Evolutionary conservation across 257 asterid species (phyloP), one percentile per base, ranked within the genome.

Genomic region (Paraleonurus japonicus): DNA sequence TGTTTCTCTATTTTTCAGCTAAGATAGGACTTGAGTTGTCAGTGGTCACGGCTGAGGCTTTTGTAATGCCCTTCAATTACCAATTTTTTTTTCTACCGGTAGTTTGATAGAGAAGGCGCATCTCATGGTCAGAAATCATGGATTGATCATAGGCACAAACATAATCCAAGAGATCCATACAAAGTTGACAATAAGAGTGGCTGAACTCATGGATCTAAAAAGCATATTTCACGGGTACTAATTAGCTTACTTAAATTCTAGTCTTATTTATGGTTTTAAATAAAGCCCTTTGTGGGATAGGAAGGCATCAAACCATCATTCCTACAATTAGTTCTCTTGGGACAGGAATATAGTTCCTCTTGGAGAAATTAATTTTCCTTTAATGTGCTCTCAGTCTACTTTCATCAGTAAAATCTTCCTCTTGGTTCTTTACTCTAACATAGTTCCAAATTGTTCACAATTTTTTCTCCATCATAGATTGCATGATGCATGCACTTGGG

Each of bases 131-230:
- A 35, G 43, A 35, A 35, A 8, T 35, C 8, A 9, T 35, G 43
- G 13, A 35, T 35, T 8, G 43, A 7, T 35, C 43, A 35, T 35
- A 35, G 43, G 43, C 43, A 35, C 43, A 35, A 13, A 35, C 43
- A 12, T 35, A 35, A 83, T 39, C 12, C 69, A 76, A 64, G 76
- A 35, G 43, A 1, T 35, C 6, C 51, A 12, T 43, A 43, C 19
- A 43, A 35, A 3, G 3, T 43, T 43, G 11, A 43, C 19, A 13
- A 43, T 43, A 43, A 43, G 51, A 13, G 50, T 41, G 50, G 6
- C 50, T 12, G 51, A 43, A 43, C 51, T 4, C 51, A 12, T 13
- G 51, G 51, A 43, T 43, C n/a, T 10, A 39, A 15, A 43, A 13
- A 43, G 51, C 51, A 43, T 15, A 43, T 43, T 43, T 43, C 51